These are phyloP conservation scores for Omphalotus olearius DNA, from an alignment of 1,284 basidiomycete species.

Conservation along the genomic window DNA sequence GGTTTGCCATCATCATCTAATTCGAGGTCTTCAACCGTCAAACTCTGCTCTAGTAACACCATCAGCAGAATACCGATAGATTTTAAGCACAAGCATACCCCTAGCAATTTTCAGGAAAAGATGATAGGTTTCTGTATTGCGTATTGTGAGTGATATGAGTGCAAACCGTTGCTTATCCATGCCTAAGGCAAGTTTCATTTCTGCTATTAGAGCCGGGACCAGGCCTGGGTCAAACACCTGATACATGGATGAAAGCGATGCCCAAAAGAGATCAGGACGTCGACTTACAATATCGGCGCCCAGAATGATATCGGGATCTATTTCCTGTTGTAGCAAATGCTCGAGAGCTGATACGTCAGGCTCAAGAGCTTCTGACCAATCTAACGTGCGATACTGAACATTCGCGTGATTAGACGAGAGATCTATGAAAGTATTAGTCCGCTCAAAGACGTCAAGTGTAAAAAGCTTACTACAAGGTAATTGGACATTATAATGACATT, in stretches of 20 bases:
- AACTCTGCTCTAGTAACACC: constrained; percentile 3
- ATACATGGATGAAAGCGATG: neutral
- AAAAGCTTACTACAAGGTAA: constrained; percentile 58
- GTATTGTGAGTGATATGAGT: constrained; percentile 56
- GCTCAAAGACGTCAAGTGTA: neutral
- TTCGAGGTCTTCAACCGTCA: constrained; percentile 11
- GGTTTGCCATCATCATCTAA: neutral
- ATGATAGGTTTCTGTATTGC: constrained; percentile 39
- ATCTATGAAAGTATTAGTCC: constrained; percentile 32
- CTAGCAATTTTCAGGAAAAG: constrained; percentile 33
- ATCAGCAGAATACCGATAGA: constrained; percentile 1
- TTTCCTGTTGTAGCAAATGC: constrained; percentile 33
- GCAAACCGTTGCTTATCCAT: constrained; percentile 24
- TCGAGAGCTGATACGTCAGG: constrained; percentile 20
- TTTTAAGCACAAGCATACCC: constrained; percentile 20
- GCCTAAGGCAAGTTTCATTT: constrained; percentile 39
- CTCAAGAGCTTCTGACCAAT: constrained; percentile 62
- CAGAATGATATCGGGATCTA: constrained; percentile 52
- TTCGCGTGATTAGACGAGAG: constrained; percentile 42
- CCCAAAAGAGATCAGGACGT: neutral
- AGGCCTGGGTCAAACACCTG: constrained; percentile 70
- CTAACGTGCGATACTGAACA: constrained; percentile 42
- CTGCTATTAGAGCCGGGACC: constrained; percentile 52
- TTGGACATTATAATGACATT: constrained; percentile 53
- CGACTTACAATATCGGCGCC: constrained; percentile 65